Base-by-base conservation (phyloP, 139 green algal genomes). In the Chlamydomonas eustigma region DNA sequence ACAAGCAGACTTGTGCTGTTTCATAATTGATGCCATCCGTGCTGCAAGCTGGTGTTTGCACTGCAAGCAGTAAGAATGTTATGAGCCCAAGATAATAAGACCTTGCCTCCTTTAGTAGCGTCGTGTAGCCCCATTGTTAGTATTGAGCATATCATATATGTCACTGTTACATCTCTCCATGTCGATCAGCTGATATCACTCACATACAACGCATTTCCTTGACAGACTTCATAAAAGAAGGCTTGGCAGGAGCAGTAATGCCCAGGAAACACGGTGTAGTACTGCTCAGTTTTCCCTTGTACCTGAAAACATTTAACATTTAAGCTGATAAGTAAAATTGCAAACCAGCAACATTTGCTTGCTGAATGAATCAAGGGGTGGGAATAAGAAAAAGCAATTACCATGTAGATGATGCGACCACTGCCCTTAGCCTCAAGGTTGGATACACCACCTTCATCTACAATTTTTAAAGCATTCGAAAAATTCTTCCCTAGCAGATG, bases 31-130 rank as follows among this genome's bases (percentile, higher is more conserved):
- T 0, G 88, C 89, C 37, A 96, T 37, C 22, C 87, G 79, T 0
- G 86, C 92, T 1, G 92, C 92, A 51, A 97, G 84, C 76, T 94
- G 89, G 81, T 97, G 92, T 84, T 97, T 97, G 90, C 92, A 97
- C 86, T 94, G 85, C 81, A 77, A 8, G 32, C 22, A 31, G 37
- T 2, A 36, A 36, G 58, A 33, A 24, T 22, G 58, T n/a, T 37
- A 32, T 30, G 58, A 22, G 18, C 5, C n/a, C 58, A 22, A 30
- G 33, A 36, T 22, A 5, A 44, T 39, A 44, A 39, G 50, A 32
- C 32, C 4, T 18, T n/a, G 33, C n/a, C n/a, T n/a, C n/a, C n/a
- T n/a, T n/a, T n/a, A n/a, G n/a, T n/a, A n/a, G n/a, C n/a, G n/a
- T n/a, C n/a, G n/a, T n/a, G n/a, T n/a, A n/a, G n/a, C n/a, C n/a